phyloP scores from a whole-genome alignment of 73 alveolate genomes.

The Halteria grandinella region DNA sequence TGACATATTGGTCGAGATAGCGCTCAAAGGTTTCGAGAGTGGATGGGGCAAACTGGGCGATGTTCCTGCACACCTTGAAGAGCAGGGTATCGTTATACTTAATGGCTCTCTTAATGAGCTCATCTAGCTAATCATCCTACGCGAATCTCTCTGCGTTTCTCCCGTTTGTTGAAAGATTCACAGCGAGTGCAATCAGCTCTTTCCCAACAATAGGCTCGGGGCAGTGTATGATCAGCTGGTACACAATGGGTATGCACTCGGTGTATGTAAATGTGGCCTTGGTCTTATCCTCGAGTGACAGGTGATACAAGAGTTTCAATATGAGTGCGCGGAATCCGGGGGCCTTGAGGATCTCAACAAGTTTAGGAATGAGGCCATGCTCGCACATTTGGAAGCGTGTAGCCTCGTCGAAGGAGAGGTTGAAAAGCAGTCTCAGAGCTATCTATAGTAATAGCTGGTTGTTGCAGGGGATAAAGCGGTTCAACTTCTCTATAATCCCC shows the following conservation, averaged over 20 bases:
- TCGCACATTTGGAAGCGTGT: conserved; percentile 88
- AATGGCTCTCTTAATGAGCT: conserved; percentile 91
- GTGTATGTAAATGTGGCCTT: conserved; percentile 95
- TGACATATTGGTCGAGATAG: conserved; percentile 57
- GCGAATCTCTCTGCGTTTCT: conserved; percentile 95
- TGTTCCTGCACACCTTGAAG: conserved; percentile 90
- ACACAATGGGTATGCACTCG: conserved; percentile 92
- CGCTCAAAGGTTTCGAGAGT: conserved; percentile 62
- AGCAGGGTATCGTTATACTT: conserved; percentile 89
- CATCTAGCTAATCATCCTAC: conserved; percentile 92
- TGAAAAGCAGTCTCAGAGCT: conserved; percentile 86
- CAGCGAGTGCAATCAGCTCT: conserved; percentile 95
- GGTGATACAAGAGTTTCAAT: conserved; percentile 86
- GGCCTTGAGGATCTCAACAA: conserved; percentile 87
- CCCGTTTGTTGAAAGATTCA: conserved; percentile 89
- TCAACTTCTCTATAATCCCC: conserved; percentile 87
- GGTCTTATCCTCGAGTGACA: conserved; percentile 93
- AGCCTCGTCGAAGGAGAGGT: conserved; percentile 91
- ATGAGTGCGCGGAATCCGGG: conserved; percentile 93
- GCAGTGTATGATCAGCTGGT: conserved; percentile 91
- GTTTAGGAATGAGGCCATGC: conserved; percentile 88
- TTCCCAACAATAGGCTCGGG: conserved; percentile 97
- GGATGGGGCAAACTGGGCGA: conserved; percentile 78
- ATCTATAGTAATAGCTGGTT: conserved; percentile 78
- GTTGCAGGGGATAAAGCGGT: conserved; percentile 86